Percentiles rank a stretch among this genome's conserved stretches.
Evolutionary conservation across 78 protist species (phyloP).

Genomic region (Speleostelium caveatum): DNA sequence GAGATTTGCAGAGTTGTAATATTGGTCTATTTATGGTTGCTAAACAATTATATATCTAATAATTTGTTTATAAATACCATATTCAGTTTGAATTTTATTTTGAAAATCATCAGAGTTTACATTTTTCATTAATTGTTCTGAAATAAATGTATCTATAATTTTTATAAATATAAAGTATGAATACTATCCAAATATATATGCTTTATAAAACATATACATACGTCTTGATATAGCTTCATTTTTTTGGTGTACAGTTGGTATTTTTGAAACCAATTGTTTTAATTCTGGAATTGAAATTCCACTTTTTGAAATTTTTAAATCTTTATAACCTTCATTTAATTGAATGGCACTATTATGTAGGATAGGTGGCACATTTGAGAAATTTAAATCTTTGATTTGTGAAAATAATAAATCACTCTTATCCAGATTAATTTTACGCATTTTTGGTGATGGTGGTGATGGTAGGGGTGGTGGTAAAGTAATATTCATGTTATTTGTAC

Average conservation of each 20-base stretch:
- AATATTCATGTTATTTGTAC: not conserved
- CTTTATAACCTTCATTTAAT: not conserved
- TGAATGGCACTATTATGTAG: not conserved
- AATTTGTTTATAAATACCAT: not conserved
- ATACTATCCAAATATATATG: not conserved
- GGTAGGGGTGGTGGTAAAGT: no score
- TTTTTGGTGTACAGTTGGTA: not conserved
- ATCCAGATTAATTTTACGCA: not conserved
- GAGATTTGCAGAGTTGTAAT: no score
- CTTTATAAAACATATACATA: not conserved
- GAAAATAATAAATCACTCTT: not conserved
- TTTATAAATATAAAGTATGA: no score
- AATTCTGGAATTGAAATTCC: slow-evolving; percentile 4
- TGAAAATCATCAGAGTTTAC: slow-evolving; percentile 18
- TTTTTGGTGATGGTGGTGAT: not conserved
- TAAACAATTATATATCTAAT: no score
- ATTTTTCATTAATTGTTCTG: not conserved
- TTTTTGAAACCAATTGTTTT: not conserved
- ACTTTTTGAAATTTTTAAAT: not conserved
- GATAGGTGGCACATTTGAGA: not conserved
- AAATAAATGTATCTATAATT: not conserved
- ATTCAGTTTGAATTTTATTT: not conserved
- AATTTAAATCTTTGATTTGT: not conserved
- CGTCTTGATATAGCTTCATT: not conserved
- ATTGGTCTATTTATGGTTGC: no score